Percentiles rank a stretch among this genome's conserved stretches.
Conservation (phyloP, 2,329 filamentous ascomycete genomes). For the Rhynchosporium graminicola region DNA sequence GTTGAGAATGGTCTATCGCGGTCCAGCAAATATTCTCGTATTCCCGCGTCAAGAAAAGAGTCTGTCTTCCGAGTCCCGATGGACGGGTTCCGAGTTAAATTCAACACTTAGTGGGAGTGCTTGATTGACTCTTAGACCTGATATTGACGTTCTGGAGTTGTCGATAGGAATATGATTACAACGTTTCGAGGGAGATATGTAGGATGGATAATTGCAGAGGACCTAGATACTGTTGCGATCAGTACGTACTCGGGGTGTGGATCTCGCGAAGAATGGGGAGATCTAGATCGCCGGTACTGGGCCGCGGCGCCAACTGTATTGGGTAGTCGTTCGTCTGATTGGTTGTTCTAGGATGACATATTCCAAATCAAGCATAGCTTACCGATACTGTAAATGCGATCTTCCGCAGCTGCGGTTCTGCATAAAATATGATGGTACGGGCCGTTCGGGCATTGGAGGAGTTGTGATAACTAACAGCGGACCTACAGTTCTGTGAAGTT, state of each 20-base stretch:
- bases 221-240: background rate
- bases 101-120: constrained; percentile 2
- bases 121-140: background rate
- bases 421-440: background rate
- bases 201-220: background rate
- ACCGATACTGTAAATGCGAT: background rate
- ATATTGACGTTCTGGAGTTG: background rate
- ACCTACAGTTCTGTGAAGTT: background rate
- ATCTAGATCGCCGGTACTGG: constrained; percentile 7
- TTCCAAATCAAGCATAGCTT: background rate
- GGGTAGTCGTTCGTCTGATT: constrained; percentile 13
- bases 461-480: background rate
- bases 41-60: background rate
- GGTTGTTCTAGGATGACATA: background rate
- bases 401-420: background rate
- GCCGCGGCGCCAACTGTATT: constrained; percentile 1
- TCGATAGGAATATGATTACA: background rate
- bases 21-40: background rate
- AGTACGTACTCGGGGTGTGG: background rate
- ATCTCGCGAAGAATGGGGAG: background rate
- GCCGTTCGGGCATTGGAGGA: background rate
- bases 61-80: constrained; percentile 11
- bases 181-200: background rate
- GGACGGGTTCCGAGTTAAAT: constrained; percentile 5
- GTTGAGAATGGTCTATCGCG: background rate